phyloP scores from a whole-genome alignment of 352 stramenopile species.

The Blastocystis sp. region DNA sequence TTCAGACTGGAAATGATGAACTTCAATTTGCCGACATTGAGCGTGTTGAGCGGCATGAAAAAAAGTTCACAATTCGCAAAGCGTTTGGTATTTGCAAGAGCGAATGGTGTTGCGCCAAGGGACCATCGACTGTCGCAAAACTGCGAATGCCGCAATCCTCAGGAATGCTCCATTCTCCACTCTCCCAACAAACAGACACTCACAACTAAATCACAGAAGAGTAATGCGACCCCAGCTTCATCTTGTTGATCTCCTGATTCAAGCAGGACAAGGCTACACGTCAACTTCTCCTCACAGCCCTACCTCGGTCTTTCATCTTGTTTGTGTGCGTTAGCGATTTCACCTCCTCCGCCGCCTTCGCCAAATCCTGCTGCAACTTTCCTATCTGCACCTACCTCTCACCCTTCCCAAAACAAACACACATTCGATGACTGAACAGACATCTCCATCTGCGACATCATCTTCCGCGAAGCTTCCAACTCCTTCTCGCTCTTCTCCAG shows the following conservation, averaged over 20 bases:
- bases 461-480: neutral
- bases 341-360: neutral
- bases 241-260: slow-evolving; percentile 29
- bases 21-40: slow-evolving; percentile 5
- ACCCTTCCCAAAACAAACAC: neutral
- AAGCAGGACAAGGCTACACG: neutral
- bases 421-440: neutral
- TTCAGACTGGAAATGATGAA: slow-evolving; percentile 3
- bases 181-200: neutral
- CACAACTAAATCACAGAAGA: neutral
- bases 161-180: neutral
- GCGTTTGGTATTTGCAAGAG: neutral
- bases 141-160: neutral
- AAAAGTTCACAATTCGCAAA: neutral
- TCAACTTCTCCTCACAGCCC: neutral
- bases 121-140: neutral
- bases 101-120: too few relatives aligned
- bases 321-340: neutral
- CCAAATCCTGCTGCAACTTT: neutral
- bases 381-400: neutral
- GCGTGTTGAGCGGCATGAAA: neutral
- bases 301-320: slow-evolving; percentile 13
- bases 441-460: neutral
- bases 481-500: neutral
- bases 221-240: neutral